Evolutionary conservation across 805 yeast species (phyloP), one percentile per base, ranked within the genome.

Genomic region (Lachancea fermentati): DNA sequence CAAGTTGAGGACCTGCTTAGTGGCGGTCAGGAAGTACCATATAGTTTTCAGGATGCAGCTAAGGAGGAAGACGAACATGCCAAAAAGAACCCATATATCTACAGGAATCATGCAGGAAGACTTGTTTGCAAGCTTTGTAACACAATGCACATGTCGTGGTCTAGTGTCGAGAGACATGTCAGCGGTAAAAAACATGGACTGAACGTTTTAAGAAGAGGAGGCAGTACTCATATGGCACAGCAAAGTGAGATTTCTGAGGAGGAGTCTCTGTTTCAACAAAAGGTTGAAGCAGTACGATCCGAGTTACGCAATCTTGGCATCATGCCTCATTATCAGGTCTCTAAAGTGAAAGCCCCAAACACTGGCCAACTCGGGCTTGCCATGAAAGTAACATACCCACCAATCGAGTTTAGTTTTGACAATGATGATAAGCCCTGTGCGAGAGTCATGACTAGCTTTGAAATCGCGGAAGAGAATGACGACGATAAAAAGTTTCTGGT

Each of bases 61-160:
- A 29, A 39, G 13, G 79, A 75, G 15, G 68, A 70, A 24, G 94
- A 85, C 51, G 50, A 43, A 24, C 45, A 36, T 18, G 35, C 39
- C n/a, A 45, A 55, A 16, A 50, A 45, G 34, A 54, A 58, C 38
- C 97, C 97, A 0, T 89, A 89, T 58, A 86, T 87, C 6, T 79
- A 81, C 63, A 77, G 77, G 50, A 88, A 86, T 55, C 89, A 83
- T 55, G 63, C 83, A n/a, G 97, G 97, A 4, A 68, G 79, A 43
- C 66, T 85, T 17, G 97, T 89, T 51, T 91, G 98, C 58, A 72
- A 78, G 43, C 68, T 91, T 16, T 91, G 98, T 59, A 66, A 80
- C 25, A 89, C 97, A 0, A 72, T 84, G 13, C 97, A 91, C 62
- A 70, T 76, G 33, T 77, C 82, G 14, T 91, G 87, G 54, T 75